Percentiles rank a stretch among this genome's conserved stretches.
Conservation (phyloP, 208 protist genomes). For the Acanthamoeba rhysodes region DNA sequence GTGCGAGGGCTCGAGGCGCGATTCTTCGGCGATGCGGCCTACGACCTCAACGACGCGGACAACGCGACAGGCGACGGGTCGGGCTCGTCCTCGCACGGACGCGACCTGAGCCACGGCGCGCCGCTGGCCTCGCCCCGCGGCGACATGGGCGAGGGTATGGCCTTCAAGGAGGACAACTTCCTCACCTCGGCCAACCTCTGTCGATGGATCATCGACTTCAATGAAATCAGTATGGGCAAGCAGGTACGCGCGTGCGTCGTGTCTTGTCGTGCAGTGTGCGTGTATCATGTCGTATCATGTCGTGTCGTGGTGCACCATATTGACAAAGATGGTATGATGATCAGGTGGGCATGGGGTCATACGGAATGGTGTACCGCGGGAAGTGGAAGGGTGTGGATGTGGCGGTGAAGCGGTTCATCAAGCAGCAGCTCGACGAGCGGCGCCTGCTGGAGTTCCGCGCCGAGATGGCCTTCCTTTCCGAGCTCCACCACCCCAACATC, state of each 20-base stretch:
- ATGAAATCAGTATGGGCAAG: not conserved
- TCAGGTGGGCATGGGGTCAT: slow-evolving; percentile 33
- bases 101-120: not conserved
- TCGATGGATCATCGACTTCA: slow-evolving; percentile 57
- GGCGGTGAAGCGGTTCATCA: slow-evolving; percentile 67
- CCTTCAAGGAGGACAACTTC: slow-evolving; percentile 69
- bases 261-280: too few species aligned
- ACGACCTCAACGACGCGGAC: not conserved
- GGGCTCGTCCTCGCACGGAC: not conserved
- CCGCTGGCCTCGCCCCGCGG: not conserved
- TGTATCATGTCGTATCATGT: not conserved
- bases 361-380: slow-evolving; percentile 37
- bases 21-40: not conserved
- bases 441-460: slow-evolving; percentile 51
- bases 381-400: slow-evolving; percentile 64
- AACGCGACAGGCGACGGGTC: not conserved
- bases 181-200: slow-evolving; percentile 63
- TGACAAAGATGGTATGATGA: too few species aligned
- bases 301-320: too few species aligned
- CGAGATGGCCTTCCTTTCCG: slow-evolving; percentile 63
- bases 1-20: not conserved
- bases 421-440: slow-evolving; percentile 59
- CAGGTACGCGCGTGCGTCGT: not conserved
- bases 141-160: not conserved
- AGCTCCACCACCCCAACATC: slow-evolving; percentile 69